phyloP scores from a whole-genome alignment of 2,329 filamentous ascomycete genomes.

The Diaporthe nobilis region DNA sequence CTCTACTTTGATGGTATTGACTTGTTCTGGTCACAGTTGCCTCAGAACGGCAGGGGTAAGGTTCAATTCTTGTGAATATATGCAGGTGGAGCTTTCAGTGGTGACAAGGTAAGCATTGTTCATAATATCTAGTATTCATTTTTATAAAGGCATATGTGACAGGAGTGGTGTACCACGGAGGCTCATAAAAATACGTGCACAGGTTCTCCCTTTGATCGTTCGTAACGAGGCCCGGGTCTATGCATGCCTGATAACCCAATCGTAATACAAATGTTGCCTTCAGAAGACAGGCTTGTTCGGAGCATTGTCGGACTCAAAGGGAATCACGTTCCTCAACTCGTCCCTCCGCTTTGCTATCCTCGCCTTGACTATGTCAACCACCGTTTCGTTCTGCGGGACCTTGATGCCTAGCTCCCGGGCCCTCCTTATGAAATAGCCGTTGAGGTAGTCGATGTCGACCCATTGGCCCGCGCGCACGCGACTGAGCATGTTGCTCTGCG shows the following conservation, averaged over 20 bases:
- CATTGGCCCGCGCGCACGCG: slow-evolving; percentile 72
- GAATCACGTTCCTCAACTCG: slow-evolving; percentile 36
- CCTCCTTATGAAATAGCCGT: slow-evolving; percentile 86
- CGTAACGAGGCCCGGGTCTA: neutral
- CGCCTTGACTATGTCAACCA: slow-evolving; percentile 80
- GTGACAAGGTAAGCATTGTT: neutral
- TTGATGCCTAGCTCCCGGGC: slow-evolving; percentile 81
- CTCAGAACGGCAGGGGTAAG: neutral
- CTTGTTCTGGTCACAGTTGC: neutral
- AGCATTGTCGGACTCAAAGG: slow-evolving; percentile 26
- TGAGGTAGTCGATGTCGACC: slow-evolving; percentile 87
- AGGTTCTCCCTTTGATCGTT: neutral
- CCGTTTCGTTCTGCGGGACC: slow-evolving; percentile 79
- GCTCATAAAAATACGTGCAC: neutral
- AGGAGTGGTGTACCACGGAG: slow-evolving; percentile 6
- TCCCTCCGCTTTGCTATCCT: slow-evolving; percentile 52
- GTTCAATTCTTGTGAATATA: too few relatives aligned
- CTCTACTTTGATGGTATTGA: neutral
- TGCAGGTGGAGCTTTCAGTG: neutral
- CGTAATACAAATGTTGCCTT: neutral
- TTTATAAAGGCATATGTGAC: neutral
- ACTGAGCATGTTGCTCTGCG: slow-evolving; percentile 75
- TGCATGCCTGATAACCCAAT: neutral
- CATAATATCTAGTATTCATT: neutral
- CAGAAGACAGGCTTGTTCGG: neutral